These are phyloP conservation scores for Trametes polyzona DNA, from an alignment of 1,284 basidiomycete species.

Conservation along the genomic window DNA sequence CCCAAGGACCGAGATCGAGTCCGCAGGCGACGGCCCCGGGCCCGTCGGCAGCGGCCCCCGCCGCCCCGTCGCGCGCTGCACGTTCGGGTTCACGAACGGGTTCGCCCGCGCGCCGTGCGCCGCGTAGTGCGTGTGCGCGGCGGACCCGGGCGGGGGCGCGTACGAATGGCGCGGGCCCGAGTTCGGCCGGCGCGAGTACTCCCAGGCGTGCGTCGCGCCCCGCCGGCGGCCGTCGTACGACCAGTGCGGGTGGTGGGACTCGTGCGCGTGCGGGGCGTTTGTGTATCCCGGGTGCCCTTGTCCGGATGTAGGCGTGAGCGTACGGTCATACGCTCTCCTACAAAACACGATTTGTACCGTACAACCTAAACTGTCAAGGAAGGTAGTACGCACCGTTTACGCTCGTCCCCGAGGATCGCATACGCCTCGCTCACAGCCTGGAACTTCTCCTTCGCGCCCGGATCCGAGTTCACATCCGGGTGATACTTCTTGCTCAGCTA, in stretches of 20 bases:
- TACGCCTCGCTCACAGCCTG: conserved; percentile 55
- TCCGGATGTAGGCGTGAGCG: conserved; percentile 19
- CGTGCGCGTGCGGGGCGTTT: no score
- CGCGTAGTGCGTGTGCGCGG: conserved; percentile 26
- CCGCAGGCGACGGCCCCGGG: conserved; percentile 27
- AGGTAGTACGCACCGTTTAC: conserved; percentile 48
- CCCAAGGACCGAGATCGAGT: conserved; percentile 35
- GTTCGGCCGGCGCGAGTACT: conserved; percentile 33
- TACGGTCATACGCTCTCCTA: conserved; percentile 43
- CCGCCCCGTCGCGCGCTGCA: conserved; percentile 35
- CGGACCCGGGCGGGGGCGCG: conserved; percentile 24
- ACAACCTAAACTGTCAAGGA: no score
- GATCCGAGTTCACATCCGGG: conserved; percentile 49
- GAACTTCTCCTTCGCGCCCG: conserved; percentile 45
- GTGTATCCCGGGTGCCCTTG: conserved; percentile 11
- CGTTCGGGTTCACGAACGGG: conserved; percentile 36
- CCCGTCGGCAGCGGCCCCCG: conserved; percentile 22
- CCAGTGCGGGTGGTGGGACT: conserved; percentile 25
- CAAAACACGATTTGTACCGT: neutral
- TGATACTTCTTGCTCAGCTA: conserved; percentile 56
- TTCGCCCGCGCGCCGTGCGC: conserved; percentile 20
- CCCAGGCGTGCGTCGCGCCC: conserved; percentile 48
- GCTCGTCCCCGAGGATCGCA: conserved; percentile 48
- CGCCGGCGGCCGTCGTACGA: conserved; percentile 35
- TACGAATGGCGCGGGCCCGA: conserved; percentile 9